Percentiles rank a stretch among this genome's conserved stretches.
Evolutionary conservation across 495 filamentous ascomycete genomes (phyloP).

Genomic region (Ramalina intermedia): DNA sequence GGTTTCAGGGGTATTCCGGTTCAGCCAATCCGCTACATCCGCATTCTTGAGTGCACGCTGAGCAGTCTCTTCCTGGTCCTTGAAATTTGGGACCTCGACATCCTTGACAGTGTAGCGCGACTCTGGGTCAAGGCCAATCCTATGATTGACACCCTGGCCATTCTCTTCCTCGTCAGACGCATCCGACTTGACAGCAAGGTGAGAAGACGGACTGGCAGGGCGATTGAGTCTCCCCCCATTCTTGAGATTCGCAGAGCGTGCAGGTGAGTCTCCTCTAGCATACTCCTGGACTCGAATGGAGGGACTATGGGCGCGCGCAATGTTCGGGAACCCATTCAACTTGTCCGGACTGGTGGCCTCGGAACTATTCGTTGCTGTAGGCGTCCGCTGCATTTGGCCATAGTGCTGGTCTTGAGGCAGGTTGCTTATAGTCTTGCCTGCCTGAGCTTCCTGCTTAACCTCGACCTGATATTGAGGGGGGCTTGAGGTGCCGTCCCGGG

Average conservation of each 20-base stretch:
- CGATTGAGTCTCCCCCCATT: conserved; percentile 19
- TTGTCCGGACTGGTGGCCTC: conserved; percentile 12
- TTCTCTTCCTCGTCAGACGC: conserved; percentile 20
- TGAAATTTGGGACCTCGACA: conserved; percentile 29
- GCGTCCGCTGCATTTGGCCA: conserved; percentile 6
- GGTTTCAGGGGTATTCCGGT: conserved; percentile 28
- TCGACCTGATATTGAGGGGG: conserved; percentile 3
- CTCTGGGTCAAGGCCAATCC: conserved; percentile 21
- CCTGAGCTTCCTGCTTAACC: conserved; percentile 1
- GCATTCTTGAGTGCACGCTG: conserved; percentile 29
- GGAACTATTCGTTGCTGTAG: conserved; percentile 11
- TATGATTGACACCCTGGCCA: conserved; percentile 9
- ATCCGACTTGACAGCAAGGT: conserved; percentile 24
- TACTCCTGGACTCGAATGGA: conserved; percentile 31
- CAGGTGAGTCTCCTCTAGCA: conserved; percentile 36
- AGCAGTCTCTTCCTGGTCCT: conserved; percentile 27
- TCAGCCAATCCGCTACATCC: conserved; percentile 32
- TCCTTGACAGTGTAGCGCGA: conserved; percentile 19
- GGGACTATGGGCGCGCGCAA: conserved; percentile 28
- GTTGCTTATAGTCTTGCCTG: conserved; percentile 1
- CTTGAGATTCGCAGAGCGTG: conserved; percentile 14
- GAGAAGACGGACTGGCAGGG: conserved; percentile 20
- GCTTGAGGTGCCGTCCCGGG: conserved; percentile 12
- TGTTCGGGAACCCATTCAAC: conserved; percentile 1
- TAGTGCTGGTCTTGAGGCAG: conserved; percentile 1